phyloP scores from a whole-genome alignment of 2,329 filamentous ascomycete genomes.

The Colletotrichum sp. region DNA sequence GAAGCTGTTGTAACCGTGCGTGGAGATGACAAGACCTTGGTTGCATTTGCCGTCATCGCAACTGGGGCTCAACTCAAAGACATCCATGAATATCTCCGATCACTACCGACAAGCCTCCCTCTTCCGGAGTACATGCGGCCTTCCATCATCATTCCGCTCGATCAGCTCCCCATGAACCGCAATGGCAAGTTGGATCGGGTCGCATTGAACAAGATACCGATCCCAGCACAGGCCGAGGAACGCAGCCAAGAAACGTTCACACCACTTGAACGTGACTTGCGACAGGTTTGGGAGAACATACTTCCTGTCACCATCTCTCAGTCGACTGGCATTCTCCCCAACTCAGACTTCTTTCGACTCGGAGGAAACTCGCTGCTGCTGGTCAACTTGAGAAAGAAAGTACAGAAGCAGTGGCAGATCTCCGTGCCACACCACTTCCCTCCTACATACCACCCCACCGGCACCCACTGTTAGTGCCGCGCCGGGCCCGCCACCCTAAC shows the following conservation, averaged over 20 bases:
- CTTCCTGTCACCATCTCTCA: conserved; percentile 25
- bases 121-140: conserved; percentile 41
- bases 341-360: conserved; percentile 43
- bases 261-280: not conserved
- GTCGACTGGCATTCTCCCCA: conserved; percentile 4
- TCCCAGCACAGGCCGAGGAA: conserved; percentile 13
- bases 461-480: too few relatives aligned
- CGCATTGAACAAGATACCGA: conserved; percentile 25
- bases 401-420: conserved; percentile 35
- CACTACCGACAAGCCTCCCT: conserved; percentile 19
- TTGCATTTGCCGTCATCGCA: conserved; percentile 31
- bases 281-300: conserved; percentile 20
- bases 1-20: conserved; percentile 28
- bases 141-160: conserved; percentile 26
- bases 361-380: conserved; percentile 47
- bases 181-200: conserved; percentile 36
- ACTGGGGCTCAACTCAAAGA: not conserved
- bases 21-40: conserved; percentile 23
- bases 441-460: too few relatives aligned
- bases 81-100: conserved; percentile 10
- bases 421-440: too few relatives aligned
- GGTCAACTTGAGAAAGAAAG: conserved; percentile 37
- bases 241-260: not conserved
- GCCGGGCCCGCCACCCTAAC: too few relatives aligned
- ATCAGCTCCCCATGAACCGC: conserved; percentile 30